Evolutionary conservation across 805 yeast species (phyloP), one percentile per base, ranked within the genome.

Genomic region (Candida argentea): DNA sequence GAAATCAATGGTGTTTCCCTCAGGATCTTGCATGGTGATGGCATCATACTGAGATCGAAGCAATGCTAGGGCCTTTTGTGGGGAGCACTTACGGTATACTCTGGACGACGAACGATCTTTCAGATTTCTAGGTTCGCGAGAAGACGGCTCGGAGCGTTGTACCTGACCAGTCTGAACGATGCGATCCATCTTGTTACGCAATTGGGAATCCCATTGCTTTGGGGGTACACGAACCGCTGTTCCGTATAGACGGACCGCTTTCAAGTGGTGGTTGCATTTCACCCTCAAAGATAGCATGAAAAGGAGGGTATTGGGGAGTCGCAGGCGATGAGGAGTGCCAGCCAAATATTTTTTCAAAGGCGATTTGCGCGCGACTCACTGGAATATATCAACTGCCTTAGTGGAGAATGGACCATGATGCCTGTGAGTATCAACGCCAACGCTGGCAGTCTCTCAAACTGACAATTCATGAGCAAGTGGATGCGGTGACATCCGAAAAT

Each of bases 401-500:
- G n/a, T n/a, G n/a, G n/a, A n/a, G n/a, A n/a, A n/a, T n/a, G n/a
- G n/a, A n/a, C n/a, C n/a, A n/a, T n/a, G n/a, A n/a, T n/a, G n/a
- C n/a, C n/a, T n/a, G n/a, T 10, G 43, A 13, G 50, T 32, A 5
- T 58, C 66, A 35, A 44, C 44, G 34, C 49, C 10, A 25, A 9
- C 32, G 25, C 17, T 37, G 41, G 41, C 7, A 20, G 12, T 14
- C 12, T 6, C 34, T 36, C 14, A 31, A 26, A 21, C 7, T 14
- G 12, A 8, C 25, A 6, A 36, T 38, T 16, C 65, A 70, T 25
- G 62, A 67, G 2, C 46, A 60, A 6, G 45, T 82, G 12, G 67
- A 68, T 37, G 61, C 57, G 27, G 61, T 68, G 2, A 61, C 60
- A 32, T 47, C 43, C 4, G 36, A 49, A 2, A 77, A 78, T 35